Evolutionary conservation across 208 protist species (phyloP).

Genomic region (Trypanosoma melophagium): DNA sequence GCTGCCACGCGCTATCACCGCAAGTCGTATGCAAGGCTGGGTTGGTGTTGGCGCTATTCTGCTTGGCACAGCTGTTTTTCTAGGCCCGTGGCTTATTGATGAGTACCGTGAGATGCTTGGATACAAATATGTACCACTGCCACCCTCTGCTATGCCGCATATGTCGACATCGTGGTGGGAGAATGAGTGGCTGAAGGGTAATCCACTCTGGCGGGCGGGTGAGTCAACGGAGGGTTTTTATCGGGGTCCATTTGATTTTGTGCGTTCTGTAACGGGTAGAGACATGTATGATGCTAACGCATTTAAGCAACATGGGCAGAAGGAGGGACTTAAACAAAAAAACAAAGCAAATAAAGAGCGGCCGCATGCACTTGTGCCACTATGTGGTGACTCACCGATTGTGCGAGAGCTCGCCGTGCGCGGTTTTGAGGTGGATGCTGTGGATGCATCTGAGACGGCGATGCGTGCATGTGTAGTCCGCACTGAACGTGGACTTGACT

Average conservation of each 20-base stretch:
- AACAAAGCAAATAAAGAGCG: background rate
- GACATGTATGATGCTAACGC: conserved; percentile 61
- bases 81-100: conserved; percentile 77
- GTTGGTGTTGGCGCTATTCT: conserved; percentile 68
- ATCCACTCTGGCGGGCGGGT: conserved; percentile 71
- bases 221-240: conserved; percentile 68
- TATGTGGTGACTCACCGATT: conserved; percentile 90
- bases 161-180: conserved; percentile 87
- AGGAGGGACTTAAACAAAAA: background rate
- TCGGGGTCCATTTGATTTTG: conserved; percentile 58
- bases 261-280: conserved; percentile 66
- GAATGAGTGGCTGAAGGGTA: conserved; percentile 88
- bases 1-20: conserved; percentile 50
- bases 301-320: conserved; percentile 22
- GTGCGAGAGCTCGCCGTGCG: conserved; percentile 57
- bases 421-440: conserved; percentile 84
- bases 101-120: conserved; percentile 71
- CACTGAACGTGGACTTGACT: conserved; percentile 50
- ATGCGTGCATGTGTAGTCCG: conserved; percentile 67
- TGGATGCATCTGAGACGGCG: conserved; percentile 77
- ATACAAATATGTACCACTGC: conserved; percentile 62
- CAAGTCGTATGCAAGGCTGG: conserved; percentile 64
- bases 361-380: conserved; percentile 71
- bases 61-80: conserved; percentile 57
- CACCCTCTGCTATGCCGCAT: conserved; percentile 60